Base-by-base conservation (phyloP, 2,329 filamentous ascomycete genomes). In the Alternaria triticimaculans region DNA sequence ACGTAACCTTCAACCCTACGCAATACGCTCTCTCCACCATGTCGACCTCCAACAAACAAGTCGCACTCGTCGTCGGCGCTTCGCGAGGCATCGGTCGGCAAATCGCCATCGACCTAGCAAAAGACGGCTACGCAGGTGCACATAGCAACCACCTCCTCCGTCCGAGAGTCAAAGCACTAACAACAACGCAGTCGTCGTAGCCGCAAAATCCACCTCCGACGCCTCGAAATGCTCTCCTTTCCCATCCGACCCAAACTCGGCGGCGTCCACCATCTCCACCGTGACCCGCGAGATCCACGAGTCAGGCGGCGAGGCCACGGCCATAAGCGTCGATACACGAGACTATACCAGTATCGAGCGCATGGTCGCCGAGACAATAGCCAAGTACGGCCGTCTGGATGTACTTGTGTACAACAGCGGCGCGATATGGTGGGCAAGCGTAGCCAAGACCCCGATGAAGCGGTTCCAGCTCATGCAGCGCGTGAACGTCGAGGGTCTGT, bases 61-160 rank as follows among this genome's bases (percentile, higher is more conserved):
- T 94, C 7, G 91, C 90, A 20, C 84, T 94, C 20, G 83, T 95
- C 5, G 85, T 94, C 20, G 92, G 92, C 43, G 92, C 91, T 3
- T 94, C 92, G 0, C 84, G 93, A 65, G 93, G 93, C 41, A 95
- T 96, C 67, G 93, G 93, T 49, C 85, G 92, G 44, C 92, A 96
- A 77, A 84, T 96, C 43, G 92, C 93, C 60, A 86, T 96, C 71
- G 91, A 93, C 75, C 84, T 96, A 4, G 90, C 92, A 8, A 87
- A 83, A 70, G 85, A 89, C 67, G 89, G 88, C 41, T 95, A 94
- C 75, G 83, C 86, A 58, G 90, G 92, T 92, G 81, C 51, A 72
- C 4, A 37, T 10, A 67, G n/a, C 44, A 41, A 28, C n/a, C 15
- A 30, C 20, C 26, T 18, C 4, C 25, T 20, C 14, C 48, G n/a